Base-by-base conservation (phyloP, 2,329 filamentous ascomycete genomes). In the Aspergillus floridensis region DNA sequence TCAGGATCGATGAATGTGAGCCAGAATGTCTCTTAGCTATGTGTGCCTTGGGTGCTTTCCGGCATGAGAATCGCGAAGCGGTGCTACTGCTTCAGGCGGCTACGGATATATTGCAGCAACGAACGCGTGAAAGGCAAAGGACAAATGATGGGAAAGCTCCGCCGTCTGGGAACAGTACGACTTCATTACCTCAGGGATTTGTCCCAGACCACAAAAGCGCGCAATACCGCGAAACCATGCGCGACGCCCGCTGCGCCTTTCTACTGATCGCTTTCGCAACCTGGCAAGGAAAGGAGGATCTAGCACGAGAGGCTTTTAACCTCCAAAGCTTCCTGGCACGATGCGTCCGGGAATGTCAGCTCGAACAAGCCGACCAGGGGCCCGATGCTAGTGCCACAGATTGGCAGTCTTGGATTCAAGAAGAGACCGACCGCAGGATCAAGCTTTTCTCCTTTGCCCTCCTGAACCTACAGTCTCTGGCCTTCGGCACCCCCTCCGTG, bases 21-120 rank as follows among this genome's bases (percentile, higher is more conserved):
- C 82, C 87, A 0, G 88, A 90, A 69, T 75, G 90, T 2, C 75
- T 89, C 3, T 74, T 91, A 16, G 86, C 87, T 0, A 83, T 90
- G 32, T 76, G 86, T 7, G 86, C 88, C 0, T 82, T 89, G 1
- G 77, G 78, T 0, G 72, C 78, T 0, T 77, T 76, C 59, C 70
- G 79, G 16, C 81, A 82, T 63, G 80, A 83, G 31, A 47, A 57
- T 48, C 57, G 61, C 4, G 60, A 62, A 56, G 59, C 59, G 22
- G 50, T 48, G 3, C 5, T 48, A 6, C 56, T 70, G 3, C 21
- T 87, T 82, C 3, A 85, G 84, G 2, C 75, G 86, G 29, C 78
- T 29, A 29, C 8, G 26, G 26, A 29, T 29, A 29, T 29, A 29
- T 29, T 29, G 26, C 26, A 8, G 26, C 26, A 29, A 29, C 26